Conservation (phyloP, 2,329 filamentous ascomycete genomes). For the Claviceps maximensis region DNA sequence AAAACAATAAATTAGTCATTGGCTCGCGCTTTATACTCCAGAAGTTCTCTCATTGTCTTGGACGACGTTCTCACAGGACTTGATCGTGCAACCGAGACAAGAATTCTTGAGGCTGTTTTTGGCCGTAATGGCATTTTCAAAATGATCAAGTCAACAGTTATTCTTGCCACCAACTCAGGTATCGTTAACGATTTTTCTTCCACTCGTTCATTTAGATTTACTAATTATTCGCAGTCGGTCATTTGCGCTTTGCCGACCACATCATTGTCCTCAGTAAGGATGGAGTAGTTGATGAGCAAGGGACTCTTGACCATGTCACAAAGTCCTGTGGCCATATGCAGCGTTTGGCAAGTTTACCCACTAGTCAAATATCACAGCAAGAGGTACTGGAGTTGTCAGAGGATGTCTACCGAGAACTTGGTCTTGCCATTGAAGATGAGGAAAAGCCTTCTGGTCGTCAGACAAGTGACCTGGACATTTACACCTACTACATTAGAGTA, state of each 20-base stretch:
- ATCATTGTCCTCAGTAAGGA: conserved; percentile 13
- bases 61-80: conserved; percentile 23
- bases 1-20: conserved; percentile 10
- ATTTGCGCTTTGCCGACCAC: conserved; percentile 13
- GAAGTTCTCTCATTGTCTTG: conserved; percentile 15
- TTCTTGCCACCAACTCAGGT: conserved; percentile 17
- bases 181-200: background rate
- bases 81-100: conserved; percentile 23
- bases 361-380: background rate
- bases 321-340: conserved; percentile 4
- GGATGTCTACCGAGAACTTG: conserved; percentile 8
- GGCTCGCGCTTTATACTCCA: conserved; percentile 14
- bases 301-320: conserved; percentile 8
- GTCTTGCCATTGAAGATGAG: conserved; percentile 9
- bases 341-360: conserved; percentile 1
- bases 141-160: conserved; percentile 11
- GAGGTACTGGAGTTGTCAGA: conserved; percentile 7
- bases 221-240: conserved; percentile 8
- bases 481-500: conserved; percentile 10
- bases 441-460: conserved; percentile 4
- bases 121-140: conserved; percentile 18
- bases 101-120: conserved; percentile 24
- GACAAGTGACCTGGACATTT: conserved; percentile 9
- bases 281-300: conserved; percentile 12
- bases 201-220: too few relatives aligned